Evolutionary conservation across 768 basidiomycete genomes (phyloP), one percentile per base, ranked within the genome.

Genomic region (Lactarius sanguifluus): DNA sequence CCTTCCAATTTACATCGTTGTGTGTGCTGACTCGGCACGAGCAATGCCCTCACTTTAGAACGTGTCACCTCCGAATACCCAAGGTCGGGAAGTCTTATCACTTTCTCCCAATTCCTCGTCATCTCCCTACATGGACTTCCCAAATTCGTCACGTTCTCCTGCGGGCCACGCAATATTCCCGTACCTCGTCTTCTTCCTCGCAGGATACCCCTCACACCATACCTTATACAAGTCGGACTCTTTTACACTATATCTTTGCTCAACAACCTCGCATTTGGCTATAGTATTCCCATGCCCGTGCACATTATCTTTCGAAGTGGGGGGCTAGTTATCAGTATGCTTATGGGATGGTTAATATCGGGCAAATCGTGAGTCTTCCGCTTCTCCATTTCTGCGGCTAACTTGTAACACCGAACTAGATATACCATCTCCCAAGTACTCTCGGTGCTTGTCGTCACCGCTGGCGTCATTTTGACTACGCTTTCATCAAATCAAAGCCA

Each of bases 271-370:
- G 94, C 93, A 1, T 96, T 98, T 73, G 90, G 83, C 7, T 94
- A 89, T 74, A 77, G 82, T 47, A 89, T 97, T 66, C 94, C 96
- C 25, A 94, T 97, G 86, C 78, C 91, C 0, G 89, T 98, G 1
- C 95, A 98, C 77, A 96, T 98, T 75, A 90, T 98, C 67, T 96
- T 96, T 73, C 83, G 95, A 50, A 93, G 91, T 70, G 94, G 91
- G 0, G 95, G 94, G 0, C 79, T 96, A 62, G 84, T 93, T 38
- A 81, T 95, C 34, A 94, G 88, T 71, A 89, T 98, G 86, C 34
- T 90, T 16, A 81, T 95, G 59, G 94, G 93, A 1, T 89, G 86
- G 81, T 62, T 89, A 2, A 67, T 93, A 20, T 82, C 79, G 2
- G 81, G 84, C 2, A 91, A 88, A 75, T 82, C 82, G 86, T 90